Evolutionary conservation across 345 rosid genomes (phyloP).

Genomic region (Hibiscus tridactylites): DNA sequence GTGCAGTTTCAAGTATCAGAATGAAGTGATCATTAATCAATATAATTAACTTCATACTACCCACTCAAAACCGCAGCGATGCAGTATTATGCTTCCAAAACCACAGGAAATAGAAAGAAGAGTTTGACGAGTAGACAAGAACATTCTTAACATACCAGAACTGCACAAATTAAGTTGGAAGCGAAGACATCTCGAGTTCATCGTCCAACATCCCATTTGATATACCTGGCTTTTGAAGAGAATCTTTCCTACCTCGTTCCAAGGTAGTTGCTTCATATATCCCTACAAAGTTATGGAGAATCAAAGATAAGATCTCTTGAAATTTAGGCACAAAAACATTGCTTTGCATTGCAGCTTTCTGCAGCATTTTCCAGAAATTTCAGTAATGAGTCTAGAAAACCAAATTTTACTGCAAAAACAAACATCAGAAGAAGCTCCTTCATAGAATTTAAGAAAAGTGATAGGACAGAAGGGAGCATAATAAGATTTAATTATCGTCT

Average conservation of each 20-base stretch:
- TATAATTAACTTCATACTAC: neutral
- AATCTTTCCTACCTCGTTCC: conserved; percentile 55
- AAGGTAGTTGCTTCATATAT: conserved; percentile 76
- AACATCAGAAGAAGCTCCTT: neutral
- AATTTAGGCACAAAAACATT: neutral
- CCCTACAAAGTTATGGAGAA: conserved; percentile 31
- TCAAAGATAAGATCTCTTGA: neutral
- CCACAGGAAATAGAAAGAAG: neutral
- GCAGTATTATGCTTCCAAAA: neutral
- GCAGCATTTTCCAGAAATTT: neutral
- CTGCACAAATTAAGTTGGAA: conserved; percentile 40
- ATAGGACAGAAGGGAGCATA: neutral
- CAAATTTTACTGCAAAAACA: neutral
- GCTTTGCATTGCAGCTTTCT: neutral
- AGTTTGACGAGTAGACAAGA: neutral
- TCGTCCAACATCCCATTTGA: conserved; percentile 46
- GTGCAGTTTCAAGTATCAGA: too few relatives aligned
- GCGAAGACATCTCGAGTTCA: conserved; percentile 39
- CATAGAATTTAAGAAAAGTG: neutral
- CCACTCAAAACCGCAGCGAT: neutral
- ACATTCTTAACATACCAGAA: neutral
- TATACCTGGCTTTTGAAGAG: conserved; percentile 39
- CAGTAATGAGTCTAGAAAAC: neutral
- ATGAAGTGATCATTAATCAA: too few relatives aligned
- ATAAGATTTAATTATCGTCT: neutral